phyloP scores from a whole-genome alignment of 2,329 filamentous ascomycete species.

The Colletotrichum brevisporum region DNA sequence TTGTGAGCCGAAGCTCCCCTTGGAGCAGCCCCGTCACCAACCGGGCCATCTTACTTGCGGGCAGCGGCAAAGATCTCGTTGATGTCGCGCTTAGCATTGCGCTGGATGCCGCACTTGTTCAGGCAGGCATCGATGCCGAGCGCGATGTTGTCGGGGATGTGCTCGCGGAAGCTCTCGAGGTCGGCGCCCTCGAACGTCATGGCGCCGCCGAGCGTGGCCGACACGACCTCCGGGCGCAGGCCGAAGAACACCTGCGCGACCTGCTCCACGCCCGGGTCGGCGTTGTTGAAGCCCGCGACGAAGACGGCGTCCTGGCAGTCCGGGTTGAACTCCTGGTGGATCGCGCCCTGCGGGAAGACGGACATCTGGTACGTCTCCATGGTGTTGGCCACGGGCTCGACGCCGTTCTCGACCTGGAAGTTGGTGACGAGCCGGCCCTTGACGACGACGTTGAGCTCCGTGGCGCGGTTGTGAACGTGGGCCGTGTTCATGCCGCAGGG shows the following conservation, averaged over 20 bases:
- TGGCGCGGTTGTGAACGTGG: conserved; percentile 62
- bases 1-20: too few relatives aligned
- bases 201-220: conserved; percentile 55
- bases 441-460: conserved; percentile 63
- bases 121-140: conserved; percentile 66
- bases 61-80: conserved; percentile 41
- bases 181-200: conserved; percentile 56
- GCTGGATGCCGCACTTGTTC: conserved; percentile 60
- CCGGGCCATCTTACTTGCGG: neutral
- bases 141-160: conserved; percentile 64
- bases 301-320: conserved; percentile 63
- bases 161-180: conserved; percentile 54
- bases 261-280: conserved; percentile 62
- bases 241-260: conserved; percentile 63
- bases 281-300: conserved; percentile 61
- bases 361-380: conserved; percentile 59
- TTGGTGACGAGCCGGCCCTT: conserved; percentile 60
- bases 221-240: conserved; percentile 56
- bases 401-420: conserved; percentile 60
- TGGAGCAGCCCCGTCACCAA: too few relatives aligned
- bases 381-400: conserved; percentile 51
- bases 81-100: conserved; percentile 51
- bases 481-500: conserved; percentile 66
- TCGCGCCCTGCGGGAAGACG: conserved; percentile 63
- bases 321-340: conserved; percentile 67